Evolutionary conservation across 2,329 filamentous ascomycete genomes (phyloP).

Genomic region (Stachybotrys chartarum): DNA sequence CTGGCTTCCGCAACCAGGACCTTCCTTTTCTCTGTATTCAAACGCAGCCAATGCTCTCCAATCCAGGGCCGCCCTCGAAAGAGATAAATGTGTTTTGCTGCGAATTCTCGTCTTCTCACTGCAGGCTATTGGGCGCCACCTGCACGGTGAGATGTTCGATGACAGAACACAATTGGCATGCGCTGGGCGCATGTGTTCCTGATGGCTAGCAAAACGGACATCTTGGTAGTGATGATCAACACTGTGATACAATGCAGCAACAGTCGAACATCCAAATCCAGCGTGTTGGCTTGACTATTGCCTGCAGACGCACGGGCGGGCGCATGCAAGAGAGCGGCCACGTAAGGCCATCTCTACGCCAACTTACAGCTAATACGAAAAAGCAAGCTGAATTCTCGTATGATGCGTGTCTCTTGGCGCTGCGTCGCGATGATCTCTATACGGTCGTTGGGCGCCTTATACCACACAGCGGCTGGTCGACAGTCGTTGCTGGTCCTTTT

Average conservation of each 20-base stretch:
- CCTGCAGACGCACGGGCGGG: not conserved
- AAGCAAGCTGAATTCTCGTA: not conserved
- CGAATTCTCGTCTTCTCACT: conserved; percentile 18
- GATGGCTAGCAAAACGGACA: not conserved
- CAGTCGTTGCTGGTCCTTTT: not conserved
- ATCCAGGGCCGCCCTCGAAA: too few relatives aligned
- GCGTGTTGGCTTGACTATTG: not conserved
- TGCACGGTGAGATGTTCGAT: not conserved
- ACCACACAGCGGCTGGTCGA: not conserved
- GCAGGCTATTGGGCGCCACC: not conserved
- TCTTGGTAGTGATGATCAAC: not conserved
- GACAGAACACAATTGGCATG: too few relatives aligned
- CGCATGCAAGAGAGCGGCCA: not conserved
- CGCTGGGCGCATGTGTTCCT: too few relatives aligned
- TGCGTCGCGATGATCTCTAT: not conserved
- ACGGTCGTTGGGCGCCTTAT: not conserved
- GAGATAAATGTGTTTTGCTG: conserved; percentile 23
- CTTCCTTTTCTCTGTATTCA: too few relatives aligned
- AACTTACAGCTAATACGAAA: not conserved
- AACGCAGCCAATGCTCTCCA: too few relatives aligned
- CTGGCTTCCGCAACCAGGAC: too few relatives aligned
- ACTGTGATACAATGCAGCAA: not conserved
- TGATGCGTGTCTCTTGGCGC: not conserved
- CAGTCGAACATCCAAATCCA: not conserved
- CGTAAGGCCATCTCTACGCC: not conserved